These are phyloP conservation scores for Hypoxylon crocopeplum DNA, from an alignment of 495 filamentous ascomycete species.

Conservation along the genomic window DNA sequence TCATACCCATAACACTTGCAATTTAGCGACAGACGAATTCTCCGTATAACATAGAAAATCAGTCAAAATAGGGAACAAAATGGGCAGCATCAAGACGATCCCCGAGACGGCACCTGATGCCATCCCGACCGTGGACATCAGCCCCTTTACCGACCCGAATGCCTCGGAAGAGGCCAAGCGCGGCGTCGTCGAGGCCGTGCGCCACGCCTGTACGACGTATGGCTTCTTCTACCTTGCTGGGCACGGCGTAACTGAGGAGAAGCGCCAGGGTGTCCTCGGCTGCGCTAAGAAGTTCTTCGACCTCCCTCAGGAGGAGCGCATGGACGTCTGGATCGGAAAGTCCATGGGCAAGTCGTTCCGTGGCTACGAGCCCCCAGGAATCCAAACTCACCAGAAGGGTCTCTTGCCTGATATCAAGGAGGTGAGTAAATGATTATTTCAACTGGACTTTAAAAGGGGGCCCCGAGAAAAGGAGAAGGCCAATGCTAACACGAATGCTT, in stretches of 20 bases:
- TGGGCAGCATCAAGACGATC: conserved; percentile 30
- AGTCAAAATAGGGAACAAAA: conserved; percentile 18
- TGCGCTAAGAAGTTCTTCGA: conserved; percentile 55
- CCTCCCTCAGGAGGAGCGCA: conserved; percentile 55
- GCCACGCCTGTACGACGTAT: conserved; percentile 56
- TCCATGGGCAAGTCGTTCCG: conserved; percentile 53
- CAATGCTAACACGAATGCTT: conserved; percentile 2
- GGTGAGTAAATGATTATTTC: conserved; percentile 42
- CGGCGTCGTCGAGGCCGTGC: conserved; percentile 29
- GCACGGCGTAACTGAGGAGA: conserved; percentile 32
- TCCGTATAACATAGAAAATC: not conserved
- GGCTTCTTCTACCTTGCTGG: conserved; percentile 55
- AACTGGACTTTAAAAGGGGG: no score
- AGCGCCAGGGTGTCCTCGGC: conserved; percentile 44
- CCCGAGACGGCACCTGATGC: conserved; percentile 20
- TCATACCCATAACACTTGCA: no score
- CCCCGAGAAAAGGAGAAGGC: not conserved
- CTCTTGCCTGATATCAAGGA: conserved; percentile 60
- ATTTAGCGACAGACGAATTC: no score
- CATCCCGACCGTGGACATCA: conserved; percentile 45
- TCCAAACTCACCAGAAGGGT: conserved; percentile 56
- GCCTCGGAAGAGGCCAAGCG: conserved; percentile 20
- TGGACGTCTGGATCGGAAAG: conserved; percentile 40
- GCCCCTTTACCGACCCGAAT: conserved; percentile 41
- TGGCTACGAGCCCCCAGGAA: conserved; percentile 59